phyloP scores from a whole-genome alignment of 371 early-diverging fungal genomes.

The Apophysomyces variabilis region DNA sequence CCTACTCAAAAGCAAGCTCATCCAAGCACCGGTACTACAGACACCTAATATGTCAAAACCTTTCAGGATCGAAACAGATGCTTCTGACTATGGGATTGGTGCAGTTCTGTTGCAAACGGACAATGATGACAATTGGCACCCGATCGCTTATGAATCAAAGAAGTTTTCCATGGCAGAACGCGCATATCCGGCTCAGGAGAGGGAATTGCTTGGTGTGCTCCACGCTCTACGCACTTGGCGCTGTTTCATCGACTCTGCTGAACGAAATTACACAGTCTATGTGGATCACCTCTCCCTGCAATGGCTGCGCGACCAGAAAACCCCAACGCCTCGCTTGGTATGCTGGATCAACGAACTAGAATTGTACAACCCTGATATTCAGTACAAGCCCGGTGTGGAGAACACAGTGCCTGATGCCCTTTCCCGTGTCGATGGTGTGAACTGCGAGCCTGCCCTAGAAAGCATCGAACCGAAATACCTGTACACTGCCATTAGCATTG shows the following conservation, averaged over 20 bases:
- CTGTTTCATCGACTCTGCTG: neutral
- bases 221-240: constrained; percentile 27
- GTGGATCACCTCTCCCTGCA: constrained; percentile 47
- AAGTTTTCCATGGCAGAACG: too few relatives aligned
- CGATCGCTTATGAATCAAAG: constrained; percentile 42
- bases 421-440: constrained; percentile 17
- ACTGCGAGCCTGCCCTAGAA: neutral
- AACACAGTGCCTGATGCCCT: constrained; percentile 33
- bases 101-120: constrained; percentile 37
- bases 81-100: constrained; percentile 30
- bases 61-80: constrained; percentile 40
- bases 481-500: neutral
- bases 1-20: too few relatives aligned
- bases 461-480: constrained; percentile 15
- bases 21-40: too few relatives aligned
- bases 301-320: constrained; percentile 25
- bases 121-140: constrained; percentile 23
- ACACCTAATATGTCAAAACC: constrained; percentile 20
- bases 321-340: constrained; percentile 12
- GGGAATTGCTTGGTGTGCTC: constrained; percentile 38
- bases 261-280: constrained; percentile 33
- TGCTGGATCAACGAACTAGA: constrained; percentile 25
- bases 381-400: constrained; percentile 8
- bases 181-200: too few relatives aligned
- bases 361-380: constrained; percentile 21